Conservation (phyloP, 1,284 basidiomycete genomes). For the Austroboletus novae-zelandiae region DNA sequence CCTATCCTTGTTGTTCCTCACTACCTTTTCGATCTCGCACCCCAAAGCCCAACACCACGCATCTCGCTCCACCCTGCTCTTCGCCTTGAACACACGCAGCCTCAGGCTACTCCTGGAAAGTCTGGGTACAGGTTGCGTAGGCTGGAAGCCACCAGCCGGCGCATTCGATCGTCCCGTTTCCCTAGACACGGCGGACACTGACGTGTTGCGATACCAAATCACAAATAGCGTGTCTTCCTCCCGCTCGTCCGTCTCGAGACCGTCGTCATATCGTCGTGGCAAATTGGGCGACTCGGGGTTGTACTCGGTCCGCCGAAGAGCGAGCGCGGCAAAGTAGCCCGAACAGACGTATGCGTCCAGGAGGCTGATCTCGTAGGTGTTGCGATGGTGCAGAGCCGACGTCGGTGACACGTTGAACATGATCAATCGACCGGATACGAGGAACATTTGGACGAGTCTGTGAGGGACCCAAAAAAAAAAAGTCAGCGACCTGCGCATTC, state of each 20-base stretch:
- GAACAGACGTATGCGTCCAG: slow-evolving; percentile 76
- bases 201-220: slow-evolving; percentile 57
- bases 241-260: slow-evolving; percentile 71
- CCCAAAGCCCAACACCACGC: slow-evolving; percentile 87
- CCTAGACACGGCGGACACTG: not conserved
- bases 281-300: slow-evolving; percentile 47
- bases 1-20: slow-evolving; percentile 52
- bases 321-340: slow-evolving; percentile 70
- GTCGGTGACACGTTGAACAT: slow-evolving; percentile 56
- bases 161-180: slow-evolving; percentile 17
- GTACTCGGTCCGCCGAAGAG: slow-evolving; percentile 60
- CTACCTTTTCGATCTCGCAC: slow-evolving; percentile 77
- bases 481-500: too few species aligned
- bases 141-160: slow-evolving; percentile 20
- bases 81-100: slow-evolving; percentile 64
- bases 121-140: slow-evolving; percentile 42
- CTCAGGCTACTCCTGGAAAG: slow-evolving; percentile 60
- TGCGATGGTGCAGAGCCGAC: slow-evolving; percentile 49
- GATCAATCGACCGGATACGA: slow-evolving; percentile 64
- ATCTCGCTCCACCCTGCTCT: slow-evolving; percentile 80
- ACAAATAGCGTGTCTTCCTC: slow-evolving; percentile 77
- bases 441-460: slow-evolving; percentile 67
- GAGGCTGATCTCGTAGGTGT: slow-evolving; percentile 54
- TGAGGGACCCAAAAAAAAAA: not conserved
- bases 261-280: slow-evolving; percentile 75